Base-by-base conservation (phyloP, 768 basidiomycete genomes). In the Mycena floridula region DNA sequence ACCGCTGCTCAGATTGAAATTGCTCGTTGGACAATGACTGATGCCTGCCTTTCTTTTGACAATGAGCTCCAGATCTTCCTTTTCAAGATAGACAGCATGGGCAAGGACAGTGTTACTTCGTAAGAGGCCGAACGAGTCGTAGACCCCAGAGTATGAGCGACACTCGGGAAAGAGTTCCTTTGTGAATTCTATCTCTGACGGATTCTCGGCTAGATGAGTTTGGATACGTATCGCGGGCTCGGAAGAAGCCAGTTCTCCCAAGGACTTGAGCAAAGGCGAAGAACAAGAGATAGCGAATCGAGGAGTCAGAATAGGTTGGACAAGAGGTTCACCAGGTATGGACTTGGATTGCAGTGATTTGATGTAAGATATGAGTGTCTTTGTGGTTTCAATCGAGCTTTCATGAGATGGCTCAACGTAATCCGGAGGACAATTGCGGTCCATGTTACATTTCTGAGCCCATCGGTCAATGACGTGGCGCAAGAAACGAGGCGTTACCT, bases 201-300 rank as follows among this genome's bases (percentile, higher is more conserved):
- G 64, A 60, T 92, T 95, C 67, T 98, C 95, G 12, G 85, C 80
- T 36, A 97, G 81, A 61, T 97, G 95, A 2, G 95, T 97, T 64
- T 98, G 95, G 42, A 96, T 86, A 42, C 76, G 74, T 25, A 98
- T 70, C 1, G 63, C 50, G 3, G 80, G 73, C 54, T 88, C 76
- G 3, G 69, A 58, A 18, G 65, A 57, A 0, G 85, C 85, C 30
- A 95, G 63, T 4, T 65, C 52, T 7, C 86, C 81, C 5, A 98
- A 70, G 4, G 66, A 62, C 1, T 56, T 38, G 40, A 97, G 73
- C 24, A 94, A 77, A n/a, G 76, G 65, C 11, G 71, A 61, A 0
- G 92, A 81, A 63, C 92, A 95, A 9, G 89, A 82, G 47, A 97
- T 85, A 20, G 95, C 95, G 61, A 97, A 98, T n/a, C 95, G 87